A percentile compares a stretch with the other conserved stretches of the same genome.
These are phyloP conservation scores for Mortierella sp. DNA, from an alignment of 371 early-diverging fungal genomes.

Conservation along the genomic window DNA sequence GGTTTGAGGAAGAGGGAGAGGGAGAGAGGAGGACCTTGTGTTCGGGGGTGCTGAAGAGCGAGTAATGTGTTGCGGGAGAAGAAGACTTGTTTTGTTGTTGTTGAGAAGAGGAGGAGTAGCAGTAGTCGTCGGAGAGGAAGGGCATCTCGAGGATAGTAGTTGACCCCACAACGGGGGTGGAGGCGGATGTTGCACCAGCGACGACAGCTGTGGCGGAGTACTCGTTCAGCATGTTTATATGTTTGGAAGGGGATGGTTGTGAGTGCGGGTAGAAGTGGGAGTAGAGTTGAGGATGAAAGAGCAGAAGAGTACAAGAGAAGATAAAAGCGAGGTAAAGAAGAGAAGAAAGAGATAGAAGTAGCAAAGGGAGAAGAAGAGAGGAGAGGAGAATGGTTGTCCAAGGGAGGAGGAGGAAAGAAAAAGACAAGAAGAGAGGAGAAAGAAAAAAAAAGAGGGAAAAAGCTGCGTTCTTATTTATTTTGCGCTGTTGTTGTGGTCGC, in stretches of 20 bases:
- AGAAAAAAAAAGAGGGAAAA: neutral
- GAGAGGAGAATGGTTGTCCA: neutral
- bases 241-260: neutral
- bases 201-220: constrained; percentile 3
- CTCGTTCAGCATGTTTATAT: constrained; percentile 5
- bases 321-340: neutral
- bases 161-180: constrained; percentile 27
- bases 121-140: constrained; percentile 65
- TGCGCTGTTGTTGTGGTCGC: too few species aligned
- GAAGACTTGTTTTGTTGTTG: neutral
- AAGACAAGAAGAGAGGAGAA: neutral
- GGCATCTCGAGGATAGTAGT: constrained; percentile 69
- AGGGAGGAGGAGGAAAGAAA: too few species aligned
- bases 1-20: neutral
- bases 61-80: neutral
- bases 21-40: constrained; percentile 27
- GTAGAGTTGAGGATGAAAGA: neutral
- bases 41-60: constrained; percentile 27
- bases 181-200: neutral
- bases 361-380: neutral
- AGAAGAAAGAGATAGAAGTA: neutral
- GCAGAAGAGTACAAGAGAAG: neutral
- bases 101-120: constrained; percentile 27
- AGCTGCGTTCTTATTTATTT: neutral
- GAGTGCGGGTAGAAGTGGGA: neutral